phyloP scores from a whole-genome alignment of 2,329 filamentous ascomycete species.

The Fusarium sp. region DNA sequence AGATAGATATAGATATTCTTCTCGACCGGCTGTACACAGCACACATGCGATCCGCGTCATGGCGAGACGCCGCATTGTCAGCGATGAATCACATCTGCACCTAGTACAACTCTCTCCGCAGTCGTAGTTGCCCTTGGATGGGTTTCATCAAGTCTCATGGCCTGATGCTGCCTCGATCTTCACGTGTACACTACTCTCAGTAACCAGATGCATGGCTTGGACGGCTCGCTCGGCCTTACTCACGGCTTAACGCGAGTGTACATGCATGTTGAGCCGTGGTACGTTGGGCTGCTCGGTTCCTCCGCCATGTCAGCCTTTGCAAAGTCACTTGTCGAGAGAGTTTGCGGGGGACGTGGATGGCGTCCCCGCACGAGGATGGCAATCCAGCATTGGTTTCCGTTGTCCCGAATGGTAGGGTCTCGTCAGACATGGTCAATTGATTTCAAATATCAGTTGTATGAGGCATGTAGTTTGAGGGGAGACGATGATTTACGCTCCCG shows the following conservation, averaged over 20 bases:
- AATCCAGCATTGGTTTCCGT: background rate
- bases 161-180: background rate
- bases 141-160: constrained; percentile 1
- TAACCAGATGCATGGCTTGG: background rate
- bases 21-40: background rate
- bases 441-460: background rate
- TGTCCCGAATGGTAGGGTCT: background rate
- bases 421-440: background rate
- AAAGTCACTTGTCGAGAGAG: background rate
- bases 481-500: background rate
- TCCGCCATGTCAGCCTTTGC: background rate
- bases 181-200: background rate
- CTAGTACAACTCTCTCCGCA: constrained; percentile 8
- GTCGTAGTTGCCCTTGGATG: background rate
- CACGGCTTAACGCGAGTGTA: background rate
- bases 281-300: background rate
- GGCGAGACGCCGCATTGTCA: constrained; percentile 5
- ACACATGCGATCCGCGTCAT: background rate
- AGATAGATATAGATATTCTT: background rate
- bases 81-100: constrained; percentile 6
- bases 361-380: background rate
- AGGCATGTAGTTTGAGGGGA: background rate
- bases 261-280: background rate
- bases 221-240: background rate
- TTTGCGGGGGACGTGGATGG: background rate